Base-by-base conservation (phyloP, 495 filamentous ascomycete species). In the Trypethelium eluteriae region DNA sequence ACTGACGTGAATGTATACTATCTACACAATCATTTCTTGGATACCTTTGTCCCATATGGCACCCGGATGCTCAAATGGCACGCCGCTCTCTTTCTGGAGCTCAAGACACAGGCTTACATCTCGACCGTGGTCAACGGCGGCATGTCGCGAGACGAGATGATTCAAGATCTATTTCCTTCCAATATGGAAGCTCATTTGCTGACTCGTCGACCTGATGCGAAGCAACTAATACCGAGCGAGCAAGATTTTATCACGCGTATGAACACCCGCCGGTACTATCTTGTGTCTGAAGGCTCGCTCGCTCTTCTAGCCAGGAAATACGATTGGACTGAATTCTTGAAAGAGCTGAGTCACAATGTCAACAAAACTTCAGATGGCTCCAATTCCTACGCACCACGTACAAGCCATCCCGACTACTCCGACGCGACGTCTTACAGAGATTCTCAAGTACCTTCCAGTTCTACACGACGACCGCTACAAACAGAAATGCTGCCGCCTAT, bases 91-190 rank as follows among this genome's bases (percentile, higher is more conserved):
- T 90, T 89, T 69, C 79, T 96, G 18, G 88, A 91, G 65, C 80
- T 96, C 18, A 96, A 96, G 74, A 96, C 92, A 1, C 90, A 95
- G 67, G 85, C 87, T 10, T 90, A 93, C 68, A 88, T 96, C 63
- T 86, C 88, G 2, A 85, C 89, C 2, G 81, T 91, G 71, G 80
- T 82, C 50, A 71, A 70, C 63, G 65, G 66, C 44, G 84, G 89
- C 47, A 83, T 82, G 25, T 81, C 84, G 2, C 84, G 83, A 59
- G 86, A 87, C 3, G 87, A 88, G 41, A 80, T 91, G 3, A 72
- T 96, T 10, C 86, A 88, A 39, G 82, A 88, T 64, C 74, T 95
- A 0, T 96, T 96, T 71, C 89, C 91, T 0, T 77, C 80, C 4
- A 81, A 87, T 53, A 79, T 94, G 68, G 88, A 90, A 63, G 80